Evolutionary conservation across 768 basidiomycete species (phyloP), one percentile per base, ranked within the genome.

Genomic region (Pleurotus ostreatus): DNA sequence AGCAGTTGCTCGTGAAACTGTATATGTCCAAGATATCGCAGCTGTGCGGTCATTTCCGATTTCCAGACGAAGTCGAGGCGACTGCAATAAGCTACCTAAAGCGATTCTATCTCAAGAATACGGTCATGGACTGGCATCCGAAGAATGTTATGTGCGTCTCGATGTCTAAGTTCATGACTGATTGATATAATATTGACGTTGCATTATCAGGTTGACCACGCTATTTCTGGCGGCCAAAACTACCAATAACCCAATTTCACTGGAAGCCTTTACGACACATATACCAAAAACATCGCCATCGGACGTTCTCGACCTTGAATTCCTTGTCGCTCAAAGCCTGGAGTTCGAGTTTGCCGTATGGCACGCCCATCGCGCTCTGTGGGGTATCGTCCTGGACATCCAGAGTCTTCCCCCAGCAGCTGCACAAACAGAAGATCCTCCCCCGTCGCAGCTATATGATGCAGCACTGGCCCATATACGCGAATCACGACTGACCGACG

Each of bases 121-220:
- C 95, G 2, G 93, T 94, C 53, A 98, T 98, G 94, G 97, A 98
- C 68, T 98, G 93, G 88, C 97, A 98, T 74, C 97, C 97, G 0
- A 96, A 95, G 72, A 94, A 92, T 65, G 92, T 99, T 65, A 99
- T 99, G 97, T 97, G 65, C 48, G 87, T 70, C 7, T 11, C n/a
- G 39, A 37, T 51, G 34, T 30, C 20, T 51, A 34, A 44, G 46
- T 18, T 57, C 51, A 34, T 46, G 7, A 15, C 9, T 4, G 25
- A 34, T 34, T 9, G 30, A 9, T 11, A 2, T 34, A 25, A 53
- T 41, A 20, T 55, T 37, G 37, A 54, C 57, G 46, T 56, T 20
- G 60, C 23, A 46, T 46, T 56, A 9, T 34, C 62, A 99, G 96
- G 95, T 78, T 98, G 49, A 98, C 97, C 0, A 86, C 94, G 8